Conservation (phyloP, 257 asterid genomes). For the Solanum tacnaense region DNA sequence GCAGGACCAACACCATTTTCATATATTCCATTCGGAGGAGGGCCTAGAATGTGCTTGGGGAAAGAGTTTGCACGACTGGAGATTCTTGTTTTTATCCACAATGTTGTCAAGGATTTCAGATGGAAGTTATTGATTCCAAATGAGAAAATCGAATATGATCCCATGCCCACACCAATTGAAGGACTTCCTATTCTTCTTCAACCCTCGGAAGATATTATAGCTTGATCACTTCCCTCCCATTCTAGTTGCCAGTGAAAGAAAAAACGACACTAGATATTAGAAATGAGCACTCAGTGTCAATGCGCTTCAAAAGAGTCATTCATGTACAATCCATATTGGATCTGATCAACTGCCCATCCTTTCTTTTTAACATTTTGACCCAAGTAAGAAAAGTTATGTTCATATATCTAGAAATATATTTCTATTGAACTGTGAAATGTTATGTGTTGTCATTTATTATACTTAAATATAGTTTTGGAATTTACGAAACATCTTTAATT, state of each 20-base stretch:
- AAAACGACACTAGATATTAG: background rate
- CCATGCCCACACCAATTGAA: constrained; percentile 39
- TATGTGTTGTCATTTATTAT: background rate
- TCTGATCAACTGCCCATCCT: background rate
- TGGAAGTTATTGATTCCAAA: constrained; percentile 32
- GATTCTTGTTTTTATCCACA: constrained; percentile 43
- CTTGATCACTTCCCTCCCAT: background rate
- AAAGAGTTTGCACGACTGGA: constrained; percentile 59
- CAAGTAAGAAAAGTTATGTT: background rate
- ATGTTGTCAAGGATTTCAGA: constrained; percentile 21
- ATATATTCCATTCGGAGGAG: constrained; percentile 13
- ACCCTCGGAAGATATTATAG: background rate
- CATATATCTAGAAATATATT: background rate
- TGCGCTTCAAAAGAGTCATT: background rate
- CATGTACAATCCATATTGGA: background rate
- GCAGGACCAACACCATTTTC: constrained; percentile 5
- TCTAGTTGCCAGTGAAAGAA: background rate
- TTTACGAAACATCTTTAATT: background rate
- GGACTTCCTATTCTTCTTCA: constrained; percentile 44
- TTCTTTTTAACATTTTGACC: background rate
- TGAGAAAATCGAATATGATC: constrained; percentile 43
- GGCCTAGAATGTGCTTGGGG: constrained; percentile 41
- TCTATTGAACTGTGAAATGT: background rate
- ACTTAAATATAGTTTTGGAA: background rate
- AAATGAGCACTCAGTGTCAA: background rate